A percentile compares a stretch with the other conserved stretches of the same genome.
Conservation (phyloP, 495 filamentous ascomycete genomes). For the Tetracladium setigerum region DNA sequence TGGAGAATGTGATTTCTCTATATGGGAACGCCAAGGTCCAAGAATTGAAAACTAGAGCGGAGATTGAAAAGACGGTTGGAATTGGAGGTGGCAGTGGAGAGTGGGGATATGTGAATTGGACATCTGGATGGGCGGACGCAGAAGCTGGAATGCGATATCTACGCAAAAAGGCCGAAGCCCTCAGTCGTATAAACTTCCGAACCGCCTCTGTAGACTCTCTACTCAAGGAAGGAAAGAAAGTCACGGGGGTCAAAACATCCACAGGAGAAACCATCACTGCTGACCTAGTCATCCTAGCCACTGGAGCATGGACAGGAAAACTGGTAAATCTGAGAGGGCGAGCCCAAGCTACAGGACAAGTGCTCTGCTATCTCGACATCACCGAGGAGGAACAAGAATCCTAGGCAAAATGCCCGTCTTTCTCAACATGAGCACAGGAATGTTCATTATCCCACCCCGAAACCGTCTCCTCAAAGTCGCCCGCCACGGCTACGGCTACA, state of each 20-base stretch:
- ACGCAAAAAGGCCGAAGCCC: constrained; percentile 40
- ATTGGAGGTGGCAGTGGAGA: constrained; percentile 45
- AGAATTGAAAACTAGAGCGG: constrained; percentile 40
- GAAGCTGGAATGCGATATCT: constrained; percentile 62
- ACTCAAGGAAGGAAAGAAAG: constrained; percentile 25
- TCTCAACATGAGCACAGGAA: constrained; percentile 70
- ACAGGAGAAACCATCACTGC: constrained; percentile 50
- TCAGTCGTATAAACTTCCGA: constrained; percentile 54
- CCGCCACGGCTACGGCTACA: constrained; percentile 75
- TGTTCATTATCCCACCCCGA: constrained; percentile 75
- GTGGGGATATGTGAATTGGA: constrained; percentile 75
- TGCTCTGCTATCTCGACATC: constrained; percentile 66
- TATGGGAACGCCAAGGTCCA: constrained; percentile 28
- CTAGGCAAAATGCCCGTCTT: constrained; percentile 64
- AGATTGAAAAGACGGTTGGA: constrained; percentile 38
- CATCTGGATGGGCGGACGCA: constrained; percentile 80
- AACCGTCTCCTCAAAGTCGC: constrained; percentile 72
- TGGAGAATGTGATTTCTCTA: constrained; percentile 10
- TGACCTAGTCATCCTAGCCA: constrained; percentile 70
- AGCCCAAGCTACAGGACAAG: constrained; percentile 71
- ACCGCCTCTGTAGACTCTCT: constrained; percentile 55
- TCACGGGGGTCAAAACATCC: constrained; percentile 41
- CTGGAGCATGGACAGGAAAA: constrained; percentile 75
- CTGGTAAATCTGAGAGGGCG: constrained; percentile 75
- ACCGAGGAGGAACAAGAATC: constrained; percentile 57